phyloP scores from a whole-genome alignment of 2,329 filamentous ascomycete genomes.

The Xylariaceae sp. region DNA sequence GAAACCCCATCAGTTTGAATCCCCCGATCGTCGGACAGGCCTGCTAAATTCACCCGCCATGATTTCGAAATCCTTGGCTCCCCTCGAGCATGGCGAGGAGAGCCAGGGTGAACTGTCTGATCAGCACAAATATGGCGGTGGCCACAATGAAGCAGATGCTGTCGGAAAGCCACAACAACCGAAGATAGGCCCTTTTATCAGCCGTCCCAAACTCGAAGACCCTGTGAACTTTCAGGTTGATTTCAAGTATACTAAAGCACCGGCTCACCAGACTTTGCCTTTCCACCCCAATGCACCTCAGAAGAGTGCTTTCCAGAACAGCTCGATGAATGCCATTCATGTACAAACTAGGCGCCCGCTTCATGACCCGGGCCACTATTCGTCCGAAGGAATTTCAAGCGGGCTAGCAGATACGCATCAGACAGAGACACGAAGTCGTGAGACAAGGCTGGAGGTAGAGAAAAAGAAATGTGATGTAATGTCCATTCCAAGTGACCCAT shows the following conservation, averaged over 20 bases:
- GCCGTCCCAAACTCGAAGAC: conserved; percentile 20
- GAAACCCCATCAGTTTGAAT: not conserved
- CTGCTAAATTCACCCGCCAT: conserved; percentile 6
- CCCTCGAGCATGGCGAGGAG: conserved; percentile 13
- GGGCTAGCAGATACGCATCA: not conserved
- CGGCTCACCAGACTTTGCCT: conserved; percentile 10
- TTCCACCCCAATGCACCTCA: not conserved
- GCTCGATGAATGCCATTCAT: not conserved
- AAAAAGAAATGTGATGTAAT: not conserved
- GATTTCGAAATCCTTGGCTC: conserved; percentile 14
- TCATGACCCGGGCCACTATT: not conserved
- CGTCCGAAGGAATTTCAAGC: not conserved
- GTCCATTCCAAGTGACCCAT: not conserved
- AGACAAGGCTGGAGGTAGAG: not conserved
- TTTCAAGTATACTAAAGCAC: conserved; percentile 25
- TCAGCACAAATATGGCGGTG: not conserved
- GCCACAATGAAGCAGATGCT: not conserved
- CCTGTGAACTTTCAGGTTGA: conserved; percentile 19
- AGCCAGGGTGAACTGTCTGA: not conserved
- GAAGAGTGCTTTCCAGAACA: not conserved
- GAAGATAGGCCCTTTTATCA: conserved; percentile 12
- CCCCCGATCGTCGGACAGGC: not conserved
- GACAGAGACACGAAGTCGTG: not conserved
- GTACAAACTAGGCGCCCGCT: not conserved
- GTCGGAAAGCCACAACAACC: not conserved